Percentiles rank a stretch among this genome's conserved stretches.
Conservation (phyloP, 495 filamentous ascomycete genomes). For the Entonaema liquescens region DNA sequence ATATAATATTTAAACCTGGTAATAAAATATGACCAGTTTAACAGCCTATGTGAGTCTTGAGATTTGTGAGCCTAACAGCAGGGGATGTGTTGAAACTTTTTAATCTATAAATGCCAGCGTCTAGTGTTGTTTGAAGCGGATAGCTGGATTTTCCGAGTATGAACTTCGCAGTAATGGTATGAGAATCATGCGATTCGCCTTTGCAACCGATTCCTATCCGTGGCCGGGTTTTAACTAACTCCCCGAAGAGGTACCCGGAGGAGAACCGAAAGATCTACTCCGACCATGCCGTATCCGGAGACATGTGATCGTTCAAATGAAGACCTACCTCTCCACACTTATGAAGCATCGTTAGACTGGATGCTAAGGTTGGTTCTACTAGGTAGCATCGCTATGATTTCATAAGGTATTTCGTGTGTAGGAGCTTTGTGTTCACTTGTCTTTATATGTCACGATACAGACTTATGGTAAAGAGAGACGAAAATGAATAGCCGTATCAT, state of each 20-base stretch:
- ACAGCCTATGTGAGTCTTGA: not conserved
- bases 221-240: not conserved
- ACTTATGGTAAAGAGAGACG: not conserved
- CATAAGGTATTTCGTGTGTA: not conserved
- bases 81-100: not conserved
- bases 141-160: not conserved
- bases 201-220: not conserved
- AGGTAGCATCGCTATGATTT: not conserved
- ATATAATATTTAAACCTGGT: not conserved
- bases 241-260: not conserved
- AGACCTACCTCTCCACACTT: not conserved
- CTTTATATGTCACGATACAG: not conserved
- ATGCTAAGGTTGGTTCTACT: not conserved
- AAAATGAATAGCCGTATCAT: conserved; percentile 4
- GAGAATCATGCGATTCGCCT: not conserved
- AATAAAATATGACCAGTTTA: not conserved
- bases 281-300: conserved; percentile 1
- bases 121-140: not conserved
- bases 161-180: not conserved
- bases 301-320: not conserved
- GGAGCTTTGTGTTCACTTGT: not conserved
- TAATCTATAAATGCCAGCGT: not conserved
- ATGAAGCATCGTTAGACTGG: not conserved
- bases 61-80: not conserved
- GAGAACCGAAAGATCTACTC: conserved; percentile 6